A percentile compares a stretch with the other conserved stretches of the same genome.
These are phyloP conservation scores for Aegilops bicornis DNA, from an alignment of 176 grass and related monocot genomes.

Conservation along the genomic window DNA sequence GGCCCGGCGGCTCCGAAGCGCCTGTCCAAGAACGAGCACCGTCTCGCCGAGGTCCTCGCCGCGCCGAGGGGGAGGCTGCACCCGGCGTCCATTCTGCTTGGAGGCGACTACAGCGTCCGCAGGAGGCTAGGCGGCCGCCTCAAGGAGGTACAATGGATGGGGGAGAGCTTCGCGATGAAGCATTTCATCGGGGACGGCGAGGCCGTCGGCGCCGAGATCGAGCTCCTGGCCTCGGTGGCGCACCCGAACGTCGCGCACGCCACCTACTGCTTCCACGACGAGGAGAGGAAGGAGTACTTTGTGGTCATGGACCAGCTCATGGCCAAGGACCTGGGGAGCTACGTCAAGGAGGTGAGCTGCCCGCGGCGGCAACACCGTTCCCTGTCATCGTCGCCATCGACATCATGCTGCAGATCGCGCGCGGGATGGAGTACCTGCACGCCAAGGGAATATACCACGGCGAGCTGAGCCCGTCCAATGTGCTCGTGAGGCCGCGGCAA, in stretches of 20 bases:
- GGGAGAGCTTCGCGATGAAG: conserved; percentile 72
- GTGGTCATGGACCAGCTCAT: conserved; percentile 76
- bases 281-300: conserved; percentile 78
- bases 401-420: conserved; percentile 85
- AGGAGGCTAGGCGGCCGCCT: conserved; percentile 51
- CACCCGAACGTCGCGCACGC: conserved; percentile 73
- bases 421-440: conserved; percentile 93
- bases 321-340: conserved; percentile 65
- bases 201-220: conserved; percentile 43
- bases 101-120: conserved; percentile 69
- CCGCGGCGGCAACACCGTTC: conserved; percentile 60
- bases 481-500: conserved; percentile 65
- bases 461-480: conserved; percentile 67
- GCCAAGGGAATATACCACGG: conserved; percentile 70
- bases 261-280: conserved; percentile 69
- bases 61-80: conserved; percentile 57
- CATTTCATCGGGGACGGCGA: conserved; percentile 67
- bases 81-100: conserved; percentile 49
- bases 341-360: conserved; percentile 64
- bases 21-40: conserved; percentile 56
- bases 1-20: conserved; percentile 27
- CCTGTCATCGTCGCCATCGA: conserved; percentile 66
- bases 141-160: conserved; percentile 96
- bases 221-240: conserved; percentile 60
- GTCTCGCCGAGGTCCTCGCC: conserved; percentile 63